Base-by-base conservation (phyloP, 2,329 filamentous ascomycete species). In the Helotiales sp. region DNA sequence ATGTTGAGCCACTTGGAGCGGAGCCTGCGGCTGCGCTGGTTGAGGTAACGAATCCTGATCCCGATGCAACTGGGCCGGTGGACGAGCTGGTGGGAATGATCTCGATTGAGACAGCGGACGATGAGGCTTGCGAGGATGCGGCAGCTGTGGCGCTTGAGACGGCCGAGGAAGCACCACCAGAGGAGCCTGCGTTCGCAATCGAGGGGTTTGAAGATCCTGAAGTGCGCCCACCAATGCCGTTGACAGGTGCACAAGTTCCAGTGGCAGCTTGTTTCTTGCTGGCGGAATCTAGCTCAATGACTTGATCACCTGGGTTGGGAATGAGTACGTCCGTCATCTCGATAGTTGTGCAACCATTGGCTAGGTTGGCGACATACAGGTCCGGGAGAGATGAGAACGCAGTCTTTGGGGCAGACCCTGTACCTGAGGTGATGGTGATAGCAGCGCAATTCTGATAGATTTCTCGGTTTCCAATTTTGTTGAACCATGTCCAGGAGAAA, bases 401-500 rank as follows among this genome's bases (percentile, higher is more conserved):
- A 47, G 66, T 60, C 13, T 60, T 54, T n/a, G 65, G 60, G 15
- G 63, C 55, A 25, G 48, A 38, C 15, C 59, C 57, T 22, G 58
- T 31, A 1, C 63, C 66, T 17, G 61, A 59, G 7, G 63, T 65
- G 52, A 87, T 81, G 25, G 77, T 77, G 31, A 87, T 79, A 8
- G 77, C 76, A 0, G 84, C 84, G 62, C 85, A 88, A 68, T 86
- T 84, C 82, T 86, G 85, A 74, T 88, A 88, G 76, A 86, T 85
- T 65, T 87, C 85, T 17, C 84, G 77, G 65, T 86, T 86, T 2
- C 84, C 84, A 25, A 81, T 66, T 55, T 77, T 75, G 68, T 85
- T 85, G 69, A 50, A 54, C 55, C 55, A 83, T 4, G 79, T 81
- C 85, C 85, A 72, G 1, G 65, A 64, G 19, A 71, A 68, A 8